Base-by-base conservation (phyloP, 257 asterid species). In the Fraxinus cuspidata region DNA sequence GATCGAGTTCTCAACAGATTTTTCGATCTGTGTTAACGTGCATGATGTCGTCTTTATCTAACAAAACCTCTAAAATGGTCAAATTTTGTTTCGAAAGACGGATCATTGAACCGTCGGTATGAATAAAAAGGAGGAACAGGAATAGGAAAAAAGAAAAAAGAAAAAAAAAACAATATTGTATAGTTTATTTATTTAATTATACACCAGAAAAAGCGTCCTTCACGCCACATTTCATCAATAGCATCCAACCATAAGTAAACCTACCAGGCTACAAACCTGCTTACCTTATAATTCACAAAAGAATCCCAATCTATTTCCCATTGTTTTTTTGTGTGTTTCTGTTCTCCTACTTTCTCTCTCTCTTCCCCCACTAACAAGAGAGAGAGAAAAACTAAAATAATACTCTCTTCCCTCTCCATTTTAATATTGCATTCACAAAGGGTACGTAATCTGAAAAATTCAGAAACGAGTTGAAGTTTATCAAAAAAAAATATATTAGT, bases 311-410 rank as follows among this genome's bases (percentile, higher is more conserved):
- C 69, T 4, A 12, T 63, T 27, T 63, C 35, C 34, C 69, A 3
- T 27, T 27, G 29, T 12, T 23, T 25, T n/a, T 18, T 1, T n/a
- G 64, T 53, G 27, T 53, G 25, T 53, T 25, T 27, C 35, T 27
- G 19, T 27, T 63, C 69, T 21, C 69, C 35, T 27, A 11, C 35
- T 1, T 60, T 21, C 29, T 63, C 69, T 63, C 35, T 63, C 51
- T 42, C 18, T 12, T 0, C 12, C 19, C 34, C 19, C 34, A 23
- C 69, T 25, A 23, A 60, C 67, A 60, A 21, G 69, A 63, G 69
- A 63, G 69, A 63, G 44, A 60, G 32, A 63, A 31, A 63, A 63
- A 25, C 69, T 12, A 63, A 63, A 63, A 63, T 63, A 23, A 63
- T 25, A 25, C 69, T 1, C 18, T 63, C 69, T 63, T 27, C 69